Conservation (phyloP, 2,329 filamentous ascomycete genomes). For the Hypomyces perniciosus region DNA sequence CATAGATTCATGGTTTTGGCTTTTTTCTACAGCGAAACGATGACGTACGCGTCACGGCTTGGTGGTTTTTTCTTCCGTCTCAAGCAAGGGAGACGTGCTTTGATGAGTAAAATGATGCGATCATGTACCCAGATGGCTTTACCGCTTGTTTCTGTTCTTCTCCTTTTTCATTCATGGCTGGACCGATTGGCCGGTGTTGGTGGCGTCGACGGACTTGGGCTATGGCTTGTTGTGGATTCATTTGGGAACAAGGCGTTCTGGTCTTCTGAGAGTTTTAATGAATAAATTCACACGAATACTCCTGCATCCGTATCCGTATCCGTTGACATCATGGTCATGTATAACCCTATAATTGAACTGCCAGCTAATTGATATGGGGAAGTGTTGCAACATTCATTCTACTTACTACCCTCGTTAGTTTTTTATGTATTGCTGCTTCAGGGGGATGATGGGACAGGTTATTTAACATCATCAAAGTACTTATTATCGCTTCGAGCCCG, state of each 20-base stretch:
- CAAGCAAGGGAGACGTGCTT: neutral
- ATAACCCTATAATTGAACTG: too few species aligned
- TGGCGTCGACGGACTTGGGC: constrained; percentile 12
- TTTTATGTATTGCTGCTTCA: neutral
- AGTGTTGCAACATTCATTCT: too few species aligned
- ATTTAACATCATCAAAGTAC: neutral
- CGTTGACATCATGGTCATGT: too few species aligned
- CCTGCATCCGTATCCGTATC: too few species aligned
- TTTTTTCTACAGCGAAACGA: neutral
- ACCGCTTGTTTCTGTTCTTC: constrained; percentile 14
- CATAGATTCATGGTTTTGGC: neutral
- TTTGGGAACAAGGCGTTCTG: neutral
- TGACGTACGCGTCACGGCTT: neutral
- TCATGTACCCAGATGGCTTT: neutral
- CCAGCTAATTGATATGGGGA: too few species aligned
- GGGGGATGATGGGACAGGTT: neutral
- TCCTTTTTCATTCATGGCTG: constrained; percentile 10
- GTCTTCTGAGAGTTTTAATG: neutral
- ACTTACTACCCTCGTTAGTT: too few species aligned
- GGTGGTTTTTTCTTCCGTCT: neutral
- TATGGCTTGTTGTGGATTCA: constrained; percentile 2
- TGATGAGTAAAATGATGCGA: neutral
- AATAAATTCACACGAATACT: too few species aligned
- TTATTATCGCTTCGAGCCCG: constrained; percentile 1
- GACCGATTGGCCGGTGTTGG: constrained; percentile 12